Evolutionary conservation across 768 basidiomycete genomes (phyloP), one percentile per base, ranked within the genome.

Genomic region (Suillus alpinus): DNA sequence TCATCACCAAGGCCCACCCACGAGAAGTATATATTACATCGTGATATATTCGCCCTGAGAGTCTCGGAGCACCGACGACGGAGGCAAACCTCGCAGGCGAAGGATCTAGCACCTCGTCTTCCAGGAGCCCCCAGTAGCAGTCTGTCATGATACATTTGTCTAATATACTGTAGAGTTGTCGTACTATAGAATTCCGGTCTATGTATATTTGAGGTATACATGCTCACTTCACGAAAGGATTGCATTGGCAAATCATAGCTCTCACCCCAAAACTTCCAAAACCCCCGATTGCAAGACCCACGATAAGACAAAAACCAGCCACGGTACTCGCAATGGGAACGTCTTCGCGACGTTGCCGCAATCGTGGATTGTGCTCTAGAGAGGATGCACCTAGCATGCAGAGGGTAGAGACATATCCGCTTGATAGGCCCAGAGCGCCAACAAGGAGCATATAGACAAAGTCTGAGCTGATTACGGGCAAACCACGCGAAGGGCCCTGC

Each of bases 281-380:
- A 69, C 93, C 92, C 3, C 95, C 95, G 0, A 84, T 55, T 14
- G 83, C 84, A 59, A 96, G 76, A 6, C 94, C 94, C 6, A 84
- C 86, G 1, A 91, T 87, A 4, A 94, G 71, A 64, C 83, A 91
- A 75, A 95, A 94, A 64, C 83, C 87, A 5, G 86, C 85, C 14
- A 96, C 80, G 0, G 90, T 91, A 5, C 93, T 94, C 5, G 92
- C 92, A 14, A 89, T 80, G 67, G 95, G 93, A 26, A 94, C 88
- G 66, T 95, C 91, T 60, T 92, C 88, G 55, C 79, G 79, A 55
- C 83, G 77, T 9, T 88, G 86, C 64, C 84, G 81, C 53, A 95
- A 73, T 47, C 81, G 78, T 18, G 87, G 86, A 68, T 95, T 95
- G 68, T 94, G 88, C 62, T 88, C 84, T 2, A 92, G 75, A 2